These are phyloP conservation scores for Neocucurbitaria cava DNA, from an alignment of 2,329 filamentous ascomycete species.

Conservation along the genomic window DNA sequence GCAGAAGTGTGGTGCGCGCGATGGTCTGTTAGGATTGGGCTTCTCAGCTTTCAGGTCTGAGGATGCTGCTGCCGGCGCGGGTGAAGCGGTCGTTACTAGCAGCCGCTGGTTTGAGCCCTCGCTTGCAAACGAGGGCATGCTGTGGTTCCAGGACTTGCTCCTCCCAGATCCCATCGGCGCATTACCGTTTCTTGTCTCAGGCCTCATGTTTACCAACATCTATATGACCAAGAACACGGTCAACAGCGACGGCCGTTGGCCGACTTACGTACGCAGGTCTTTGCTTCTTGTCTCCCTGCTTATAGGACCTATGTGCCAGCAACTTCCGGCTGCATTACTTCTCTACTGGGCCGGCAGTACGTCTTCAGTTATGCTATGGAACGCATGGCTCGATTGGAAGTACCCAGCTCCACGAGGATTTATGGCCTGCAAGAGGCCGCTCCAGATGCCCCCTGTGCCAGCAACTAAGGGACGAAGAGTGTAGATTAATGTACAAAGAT, in stretches of 20 bases:
- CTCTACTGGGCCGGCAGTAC: conserved; percentile 51
- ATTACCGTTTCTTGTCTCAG: conserved; percentile 59
- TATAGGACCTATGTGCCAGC: conserved; percentile 42
- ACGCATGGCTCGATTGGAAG: conserved; percentile 40
- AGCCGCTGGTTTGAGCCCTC: conserved; percentile 55
- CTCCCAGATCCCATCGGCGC: conserved; percentile 59
- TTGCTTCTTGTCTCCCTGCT: conserved; percentile 39
- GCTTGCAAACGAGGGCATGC: conserved; percentile 62
- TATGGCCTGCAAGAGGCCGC: conserved; percentile 36
- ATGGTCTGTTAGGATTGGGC: conserved; percentile 39
- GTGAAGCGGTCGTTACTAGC: conserved; percentile 9
- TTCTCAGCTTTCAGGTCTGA: conserved; percentile 17
- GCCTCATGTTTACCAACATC: conserved; percentile 59
- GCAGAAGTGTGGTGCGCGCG: conserved; percentile 41
- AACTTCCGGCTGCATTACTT: conserved; percentile 51
- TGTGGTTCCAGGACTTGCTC: conserved; percentile 67
- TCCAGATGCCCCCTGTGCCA: conserved; percentile 27
- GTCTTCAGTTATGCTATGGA: conserved; percentile 42
- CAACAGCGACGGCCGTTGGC: conserved; percentile 18
- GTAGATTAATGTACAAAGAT: conserved; percentile 1
- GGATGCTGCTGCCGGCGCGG: conserved; percentile 4
- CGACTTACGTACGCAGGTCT: conserved; percentile 28
- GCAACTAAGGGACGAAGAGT: conserved; percentile 8
- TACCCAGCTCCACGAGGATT: conserved; percentile 35
- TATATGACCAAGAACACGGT: conserved; percentile 33